Base-by-base conservation (phyloP, 2,329 filamentous ascomycete species). In the Curvularia sp. region DNA sequence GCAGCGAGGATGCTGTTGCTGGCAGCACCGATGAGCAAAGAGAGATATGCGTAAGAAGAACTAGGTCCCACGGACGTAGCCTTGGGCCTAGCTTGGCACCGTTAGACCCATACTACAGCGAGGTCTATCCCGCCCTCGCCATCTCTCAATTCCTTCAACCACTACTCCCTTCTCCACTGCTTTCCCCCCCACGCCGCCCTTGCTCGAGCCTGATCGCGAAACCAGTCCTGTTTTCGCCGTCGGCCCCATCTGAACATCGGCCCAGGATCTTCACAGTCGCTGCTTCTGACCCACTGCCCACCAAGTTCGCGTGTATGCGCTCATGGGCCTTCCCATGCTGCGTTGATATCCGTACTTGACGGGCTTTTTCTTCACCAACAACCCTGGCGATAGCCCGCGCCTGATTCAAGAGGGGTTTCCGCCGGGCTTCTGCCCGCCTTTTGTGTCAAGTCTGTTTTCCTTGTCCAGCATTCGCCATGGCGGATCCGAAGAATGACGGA, bases 401-500 rank as follows among this genome's bases (percentile, higher is more conserved):
- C 61, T 62, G 58, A 58, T 53, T 28, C 44, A 58, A 57, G 64
- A 62, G 62, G 61, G 56, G 57, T 60, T 53, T 61, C 64, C 66
- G 65, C 63, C 67, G 61, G 66, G 59, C 58, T 51, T 59, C 59
- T 26, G 58, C 56, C 52, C 52, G 60, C 66, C 62, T 49, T 31
- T 62, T 49, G 50, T 57, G 65, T 56, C 60, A 58, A 64, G 55
- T 53, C 58, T 33, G 13, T 31, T 65, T 55, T 66, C 65, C 55
- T 53, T 49, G 47, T 59, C 49, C 69, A 67, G 64, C 59, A 64
- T 48, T 71, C 62, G 57, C 64, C 68, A 74, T 73, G 69, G 73
- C 76, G 61, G 74, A 77, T 66, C 70, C 67, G 63, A 73, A 69
- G 65, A 71, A 75, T 63, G 73, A 71, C 61, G 73, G 70, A 69